Conservation (phyloP, 768 basidiomycete genomes). For the Rhodotorula toruloides region DNA sequence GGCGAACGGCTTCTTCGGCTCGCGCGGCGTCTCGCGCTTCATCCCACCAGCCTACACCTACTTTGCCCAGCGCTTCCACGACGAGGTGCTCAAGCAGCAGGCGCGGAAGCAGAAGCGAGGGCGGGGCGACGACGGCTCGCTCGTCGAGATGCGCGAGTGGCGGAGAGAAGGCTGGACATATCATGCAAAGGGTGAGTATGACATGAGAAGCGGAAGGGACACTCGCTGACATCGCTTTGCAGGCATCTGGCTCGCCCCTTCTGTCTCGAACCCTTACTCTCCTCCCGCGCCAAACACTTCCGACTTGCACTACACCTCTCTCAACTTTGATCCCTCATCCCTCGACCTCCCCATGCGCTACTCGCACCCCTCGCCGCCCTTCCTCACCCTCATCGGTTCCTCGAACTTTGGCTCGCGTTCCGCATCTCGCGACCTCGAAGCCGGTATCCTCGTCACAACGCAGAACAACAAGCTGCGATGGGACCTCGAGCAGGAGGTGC, state of each 20-base stretch:
- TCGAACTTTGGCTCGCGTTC: constrained; percentile 42
- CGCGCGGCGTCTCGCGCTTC: constrained; percentile 78
- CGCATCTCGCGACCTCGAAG: constrained; percentile 41
- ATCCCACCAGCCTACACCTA: constrained; percentile 94
- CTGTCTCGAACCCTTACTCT: constrained; percentile 20
- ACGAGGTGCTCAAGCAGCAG: constrained; percentile 19
- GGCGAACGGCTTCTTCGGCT: constrained; percentile 95
- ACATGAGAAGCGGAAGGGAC: too few species aligned
- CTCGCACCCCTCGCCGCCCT: constrained; percentile 21
- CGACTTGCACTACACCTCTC: not conserved
- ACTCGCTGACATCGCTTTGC: too few species aligned
- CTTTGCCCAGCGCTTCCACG: constrained; percentile 72
- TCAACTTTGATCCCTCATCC: constrained; percentile 21
- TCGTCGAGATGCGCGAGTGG: constrained; percentile 79
- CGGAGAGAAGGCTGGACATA: constrained; percentile 87
- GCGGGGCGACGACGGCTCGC: constrained; percentile 20
- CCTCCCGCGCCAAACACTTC: constrained; percentile 6
- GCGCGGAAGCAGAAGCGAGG: not conserved
- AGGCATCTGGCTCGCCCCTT: constrained; percentile 42
- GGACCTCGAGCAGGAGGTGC: constrained; percentile 37
- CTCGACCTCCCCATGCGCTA: constrained; percentile 20
- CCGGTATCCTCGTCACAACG: constrained; percentile 39
- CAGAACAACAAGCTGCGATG: constrained; percentile 6
- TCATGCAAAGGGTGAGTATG: constrained; percentile 80
- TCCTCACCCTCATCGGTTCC: constrained; percentile 42